Percentiles rank a stretch among this genome's conserved stretches.
These are phyloP conservation scores for Colletotrichum shisoi DNA, from an alignment of 2,329 filamentous ascomycete genomes.

Conservation along the genomic window DNA sequence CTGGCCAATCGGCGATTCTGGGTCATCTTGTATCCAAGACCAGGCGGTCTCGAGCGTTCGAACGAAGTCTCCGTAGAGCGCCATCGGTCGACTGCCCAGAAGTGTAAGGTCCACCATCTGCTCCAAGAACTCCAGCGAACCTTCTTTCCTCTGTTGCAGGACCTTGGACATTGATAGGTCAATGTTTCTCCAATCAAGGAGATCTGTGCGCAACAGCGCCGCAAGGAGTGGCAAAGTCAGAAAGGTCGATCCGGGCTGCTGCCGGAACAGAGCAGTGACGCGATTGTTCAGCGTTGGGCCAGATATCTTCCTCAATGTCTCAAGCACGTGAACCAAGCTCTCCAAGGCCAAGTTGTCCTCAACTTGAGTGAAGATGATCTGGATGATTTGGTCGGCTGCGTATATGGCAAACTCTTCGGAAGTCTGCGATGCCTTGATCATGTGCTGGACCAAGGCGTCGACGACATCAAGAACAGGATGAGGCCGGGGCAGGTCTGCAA, in stretches of 20 bases:
- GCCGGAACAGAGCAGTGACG: slow-evolving; percentile 64
- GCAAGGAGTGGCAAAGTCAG: slow-evolving; percentile 66
- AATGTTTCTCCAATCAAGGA: slow-evolving; percentile 70
- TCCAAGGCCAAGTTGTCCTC: slow-evolving; percentile 67
- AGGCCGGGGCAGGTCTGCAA: slow-evolving; percentile 64
- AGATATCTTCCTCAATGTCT: slow-evolving; percentile 67
- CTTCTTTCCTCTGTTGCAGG: slow-evolving; percentile 73
- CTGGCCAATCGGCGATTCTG: slow-evolving; percentile 68
- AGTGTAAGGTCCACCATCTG: slow-evolving; percentile 80
- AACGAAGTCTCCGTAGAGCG: slow-evolving; percentile 85
- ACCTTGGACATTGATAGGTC: slow-evolving; percentile 77
- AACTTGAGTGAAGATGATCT: slow-evolving; percentile 62
- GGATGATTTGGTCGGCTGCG: slow-evolving; percentile 67
- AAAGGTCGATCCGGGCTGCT: slow-evolving; percentile 64
- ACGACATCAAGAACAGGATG: slow-evolving; percentile 69
- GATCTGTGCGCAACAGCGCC: slow-evolving; percentile 66
- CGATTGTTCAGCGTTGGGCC: slow-evolving; percentile 63
- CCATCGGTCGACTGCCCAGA: slow-evolving; percentile 77
- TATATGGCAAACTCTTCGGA: slow-evolving; percentile 68
- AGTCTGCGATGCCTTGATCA: slow-evolving; percentile 69
- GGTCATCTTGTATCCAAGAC: slow-evolving; percentile 79
- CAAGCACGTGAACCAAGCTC: slow-evolving; percentile 68
- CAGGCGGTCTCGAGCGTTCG: slow-evolving; percentile 82
- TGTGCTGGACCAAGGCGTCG: slow-evolving; percentile 67
- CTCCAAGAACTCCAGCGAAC: slow-evolving; percentile 80